Percentiles rank a stretch among this genome's conserved stretches.
Evolutionary conservation across 129 eudicot genomes (phyloP).

Genomic region (Mikania micrantha): DNA sequence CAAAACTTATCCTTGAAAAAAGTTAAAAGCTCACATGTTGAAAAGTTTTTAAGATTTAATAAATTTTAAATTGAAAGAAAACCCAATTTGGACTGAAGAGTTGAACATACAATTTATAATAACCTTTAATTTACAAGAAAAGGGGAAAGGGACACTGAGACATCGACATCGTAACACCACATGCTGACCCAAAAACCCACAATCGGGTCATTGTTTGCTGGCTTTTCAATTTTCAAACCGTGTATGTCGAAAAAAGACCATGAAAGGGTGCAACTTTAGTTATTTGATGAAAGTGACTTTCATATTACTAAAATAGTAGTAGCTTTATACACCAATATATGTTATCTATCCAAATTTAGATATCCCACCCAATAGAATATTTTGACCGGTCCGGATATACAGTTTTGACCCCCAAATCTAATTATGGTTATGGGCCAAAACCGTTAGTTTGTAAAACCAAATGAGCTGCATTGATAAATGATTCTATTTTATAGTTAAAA

Average conservation of each 20-base stretch:
- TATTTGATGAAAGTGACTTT: background rate
- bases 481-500: too few species aligned
- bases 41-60: too few species aligned
- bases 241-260: constrained; percentile 10
- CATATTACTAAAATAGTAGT: background rate
- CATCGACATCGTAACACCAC: constrained; percentile 19
- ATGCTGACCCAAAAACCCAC: constrained; percentile 15
- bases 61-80: background rate
- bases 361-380: too few species aligned
- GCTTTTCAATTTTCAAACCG: background rate
- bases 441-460: too few species aligned
- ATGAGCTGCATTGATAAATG: too few species aligned
- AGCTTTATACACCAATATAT: background rate
- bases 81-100: constrained; percentile 21
- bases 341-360: background rate
- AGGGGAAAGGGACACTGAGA: constrained; percentile 6
- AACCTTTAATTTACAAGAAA: constrained; percentile 21
- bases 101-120: background rate
- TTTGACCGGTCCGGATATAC: too few species aligned
- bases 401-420: too few species aligned
- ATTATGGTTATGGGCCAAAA: too few species aligned
- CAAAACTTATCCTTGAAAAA: constrained; percentile 20
- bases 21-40: background rate
- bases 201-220: background rate
- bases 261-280: background rate